Conservation (phyloP, 495 filamentous ascomycete species). For the Talaromyces liani region DNA sequence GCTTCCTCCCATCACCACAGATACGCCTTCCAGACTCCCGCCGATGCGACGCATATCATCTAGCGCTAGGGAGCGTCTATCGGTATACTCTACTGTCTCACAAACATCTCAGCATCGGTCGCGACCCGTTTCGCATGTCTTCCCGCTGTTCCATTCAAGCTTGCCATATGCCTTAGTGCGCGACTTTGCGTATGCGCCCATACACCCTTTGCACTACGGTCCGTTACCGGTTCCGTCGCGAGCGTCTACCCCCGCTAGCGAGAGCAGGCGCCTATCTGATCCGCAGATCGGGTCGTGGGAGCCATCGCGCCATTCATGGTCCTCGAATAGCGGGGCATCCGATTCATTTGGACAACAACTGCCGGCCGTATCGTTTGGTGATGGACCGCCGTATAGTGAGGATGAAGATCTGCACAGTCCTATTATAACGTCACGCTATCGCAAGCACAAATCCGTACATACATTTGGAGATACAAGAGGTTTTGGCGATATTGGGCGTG, state of each 20-base stretch:
- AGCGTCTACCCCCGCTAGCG: conserved; percentile 79
- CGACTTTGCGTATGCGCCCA: conserved; percentile 85
- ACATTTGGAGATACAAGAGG: conserved; percentile 39
- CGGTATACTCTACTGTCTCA: conserved; percentile 56
- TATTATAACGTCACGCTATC: conserved; percentile 69
- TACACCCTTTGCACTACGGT: conserved; percentile 88
- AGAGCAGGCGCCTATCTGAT: conserved; percentile 72
- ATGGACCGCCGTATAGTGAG: conserved; percentile 90
- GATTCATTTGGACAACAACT: conserved; percentile 53
- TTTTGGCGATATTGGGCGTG: conserved; percentile 25
- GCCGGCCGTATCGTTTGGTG: conserved; percentile 77
- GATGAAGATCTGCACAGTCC: conserved; percentile 94
- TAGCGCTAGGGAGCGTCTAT: conserved; percentile 67
- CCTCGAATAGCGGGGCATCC: conserved; percentile 39
- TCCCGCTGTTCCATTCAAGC: conserved; percentile 78
- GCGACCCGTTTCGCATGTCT: conserved; percentile 68
- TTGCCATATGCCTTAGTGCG: conserved; percentile 85
- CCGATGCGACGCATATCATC: conserved; percentile 59
- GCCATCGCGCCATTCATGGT: conserved; percentile 42
- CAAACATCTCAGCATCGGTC: conserved; percentile 51
- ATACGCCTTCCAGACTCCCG: conserved; percentile 28
- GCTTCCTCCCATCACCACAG: conserved; percentile 35
- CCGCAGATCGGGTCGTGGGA: conserved; percentile 58
- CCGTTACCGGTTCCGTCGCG: conserved; percentile 76
- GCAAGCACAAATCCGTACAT: conserved; percentile 71